Conservation (phyloP, 345 rosid genomes). For the Sonneratia caseolaris region DNA sequence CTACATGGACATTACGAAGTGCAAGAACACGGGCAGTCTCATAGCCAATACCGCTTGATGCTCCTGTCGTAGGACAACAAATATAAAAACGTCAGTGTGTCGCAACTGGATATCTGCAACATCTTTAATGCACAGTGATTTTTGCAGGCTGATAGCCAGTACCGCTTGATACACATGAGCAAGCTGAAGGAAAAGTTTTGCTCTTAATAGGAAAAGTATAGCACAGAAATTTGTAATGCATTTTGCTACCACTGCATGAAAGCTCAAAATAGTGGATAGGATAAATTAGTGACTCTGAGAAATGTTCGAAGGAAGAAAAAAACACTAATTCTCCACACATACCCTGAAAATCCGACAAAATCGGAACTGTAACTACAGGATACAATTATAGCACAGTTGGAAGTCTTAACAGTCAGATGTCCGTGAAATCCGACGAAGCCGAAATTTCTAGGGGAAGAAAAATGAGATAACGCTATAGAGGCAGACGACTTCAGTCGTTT, state of each 20-base stretch:
- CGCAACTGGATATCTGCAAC: not conserved
- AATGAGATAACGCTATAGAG: not conserved
- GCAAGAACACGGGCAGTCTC: constrained; percentile 44
- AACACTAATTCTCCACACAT: not conserved
- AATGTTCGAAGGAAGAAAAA: no score
- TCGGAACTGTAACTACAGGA: no score
- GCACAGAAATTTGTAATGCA: not conserved
- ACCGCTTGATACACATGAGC: not conserved
- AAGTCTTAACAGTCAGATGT: not conserved
- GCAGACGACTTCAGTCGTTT: not conserved
- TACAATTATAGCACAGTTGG: not conserved
- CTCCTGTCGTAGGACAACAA: constrained; percentile 17
- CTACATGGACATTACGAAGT: constrained; percentile 31
- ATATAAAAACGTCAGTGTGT: not conserved
- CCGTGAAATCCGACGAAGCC: not conserved
- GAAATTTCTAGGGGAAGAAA: not conserved
- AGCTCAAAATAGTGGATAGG: no score
- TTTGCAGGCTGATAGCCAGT: no score
- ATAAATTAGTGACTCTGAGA: no score
- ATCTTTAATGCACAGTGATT: not conserved
- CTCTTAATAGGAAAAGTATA: not conserved
- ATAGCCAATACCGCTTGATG: constrained; percentile 35
- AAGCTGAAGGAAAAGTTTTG: not conserved
- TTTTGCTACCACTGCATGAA: not conserved
- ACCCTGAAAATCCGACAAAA: not conserved